Base-by-base conservation (phyloP, 2,329 filamentous ascomycete species). In the Penicillium palitans region DNA sequence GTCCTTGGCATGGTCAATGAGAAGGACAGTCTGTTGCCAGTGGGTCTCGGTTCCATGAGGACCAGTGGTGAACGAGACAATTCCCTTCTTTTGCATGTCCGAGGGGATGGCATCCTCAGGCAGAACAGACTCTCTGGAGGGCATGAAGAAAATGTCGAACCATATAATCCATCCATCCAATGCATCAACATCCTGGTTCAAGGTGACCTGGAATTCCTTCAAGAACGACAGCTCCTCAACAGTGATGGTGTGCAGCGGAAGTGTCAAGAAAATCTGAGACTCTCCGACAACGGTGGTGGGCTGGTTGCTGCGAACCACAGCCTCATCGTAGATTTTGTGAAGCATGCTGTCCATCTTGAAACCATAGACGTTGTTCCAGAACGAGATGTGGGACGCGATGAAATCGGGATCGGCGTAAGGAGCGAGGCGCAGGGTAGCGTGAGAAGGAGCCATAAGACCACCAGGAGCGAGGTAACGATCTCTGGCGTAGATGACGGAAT, bases 291-390 rank as follows among this genome's bases (percentile, higher is more conserved):
- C 78, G 33, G 85, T 81, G 7, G 83, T 82, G 35, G 81, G 79
- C 58, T 81, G 79, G 76, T 92, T 87, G 61, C 87, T 81, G 59
- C 91, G 84, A 59, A 96, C 85, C 59, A 93, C 82, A n/a, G 88
- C 87, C 68, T 96, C 92, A 61, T 93, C 87, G 69, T 89, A 87
- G 58, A 93, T 91, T 40, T 88, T 87, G 46, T 87, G 83, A 69
- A 92, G 87, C 93, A 98, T 97, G 62, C 90, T 86, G 67, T 85
- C 87, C 90, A 97, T 96, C 72, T 96, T 88, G 76, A 98, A 98
- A 50, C 93, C 93, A 74, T 98, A 97, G 6, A 98, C 90, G 68
- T 95, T 87, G 63, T 89, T 84, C 93, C 93, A 98, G 80, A 93
- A 97, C 21, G 85, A 80, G 62, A 95, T 84, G 73, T 90, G 87